Base-by-base conservation (phyloP, 2,329 filamentous ascomycete species). In the Fusarium staphyleae region DNA sequence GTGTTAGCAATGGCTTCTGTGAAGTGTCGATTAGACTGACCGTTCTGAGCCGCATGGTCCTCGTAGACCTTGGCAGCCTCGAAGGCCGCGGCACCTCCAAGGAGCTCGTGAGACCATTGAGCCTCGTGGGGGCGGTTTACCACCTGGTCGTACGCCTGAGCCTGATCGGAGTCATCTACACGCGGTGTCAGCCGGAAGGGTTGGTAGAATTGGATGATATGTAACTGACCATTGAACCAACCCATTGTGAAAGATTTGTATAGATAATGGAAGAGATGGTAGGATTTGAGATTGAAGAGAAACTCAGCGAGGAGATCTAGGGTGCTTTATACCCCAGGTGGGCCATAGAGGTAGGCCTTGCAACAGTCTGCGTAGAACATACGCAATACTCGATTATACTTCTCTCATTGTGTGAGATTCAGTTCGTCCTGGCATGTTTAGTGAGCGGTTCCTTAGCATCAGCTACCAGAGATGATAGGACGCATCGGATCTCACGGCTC, bases 51-150 rank as follows among this genome's bases (percentile, higher is more conserved):
- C 4, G 62, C 59, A 4, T 71, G 69, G 3, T 71, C 47, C 40
- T 71, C 69, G 13, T 71, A 71, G 0, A 65, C 65, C 57, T 70
- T 71, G 35, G 69, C 69, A 1, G 69, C 69, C 24, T 70, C 69
- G 13, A 24, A 71, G 1, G 69, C 69, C 5, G 69, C 69, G 0
- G 69, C 69, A 10, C 69, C 69, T 1, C 69, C 69, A 3, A 71
- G 50, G 3, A 71, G 57, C 12, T 71, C 69, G 36, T 71, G 69
- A 7, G 66, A 60, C 49, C 70, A 67, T 11, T 68, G 53, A 6
- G 70, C 67, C 49, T 72, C 69, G 52, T 74, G 72, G 8, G 52
- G 48, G 14, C 65, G 60, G 3, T 57, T 28, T 4, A 54, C 63
- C 1, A 72, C 46, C 40, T 66, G 16, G 35, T 73, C 59, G 44